phyloP scores from a whole-genome alignment of 2,329 filamentous ascomycete genomes.

The Chalaropsis ovoidea region DNA sequence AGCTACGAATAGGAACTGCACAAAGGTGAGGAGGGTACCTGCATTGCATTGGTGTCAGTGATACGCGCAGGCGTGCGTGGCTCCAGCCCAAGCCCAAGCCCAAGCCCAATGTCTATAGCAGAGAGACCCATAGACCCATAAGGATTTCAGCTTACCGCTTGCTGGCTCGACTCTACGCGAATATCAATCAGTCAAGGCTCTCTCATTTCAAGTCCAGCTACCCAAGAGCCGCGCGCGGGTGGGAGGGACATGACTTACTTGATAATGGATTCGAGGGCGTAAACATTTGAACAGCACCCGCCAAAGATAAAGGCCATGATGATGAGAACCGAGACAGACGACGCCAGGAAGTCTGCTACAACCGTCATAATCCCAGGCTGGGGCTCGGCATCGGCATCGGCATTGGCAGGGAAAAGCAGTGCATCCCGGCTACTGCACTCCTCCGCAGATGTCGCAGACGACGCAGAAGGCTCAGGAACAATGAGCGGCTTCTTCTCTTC shows the following conservation, averaged over 20 bases:
- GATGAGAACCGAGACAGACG: conserved; percentile 45
- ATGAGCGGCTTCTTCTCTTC: conserved; percentile 10
- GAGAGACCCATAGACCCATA: not conserved
- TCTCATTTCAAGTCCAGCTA: not conserved
- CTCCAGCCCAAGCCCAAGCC: not conserved
- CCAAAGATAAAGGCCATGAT: conserved; percentile 75
- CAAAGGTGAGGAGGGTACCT: conserved; percentile 81
- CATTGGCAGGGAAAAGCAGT: not conserved
- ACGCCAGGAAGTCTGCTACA: conserved; percentile 14
- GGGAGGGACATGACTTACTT: conserved; percentile 52
- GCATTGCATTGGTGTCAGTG: conserved; percentile 32
- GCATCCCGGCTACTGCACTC: not conserved
- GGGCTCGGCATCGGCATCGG: not conserved
- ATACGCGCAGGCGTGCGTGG: not conserved
- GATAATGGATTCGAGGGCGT: conserved; percentile 87
- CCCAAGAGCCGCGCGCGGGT: not conserved
- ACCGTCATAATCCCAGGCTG: not conserved
- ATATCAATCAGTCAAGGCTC: not conserved
- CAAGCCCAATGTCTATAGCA: not conserved
- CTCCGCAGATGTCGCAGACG: not conserved
- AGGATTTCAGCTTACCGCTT: conserved; percentile 50
- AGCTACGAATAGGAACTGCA: conserved; percentile 77
- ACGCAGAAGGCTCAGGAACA: not conserved
- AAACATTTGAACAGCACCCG: conserved; percentile 94
- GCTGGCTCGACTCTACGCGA: conserved; percentile 61